Evolutionary conservation across 768 basidiomycete genomes (phyloP).

Genomic region (Xanthoconium purpureum): DNA sequence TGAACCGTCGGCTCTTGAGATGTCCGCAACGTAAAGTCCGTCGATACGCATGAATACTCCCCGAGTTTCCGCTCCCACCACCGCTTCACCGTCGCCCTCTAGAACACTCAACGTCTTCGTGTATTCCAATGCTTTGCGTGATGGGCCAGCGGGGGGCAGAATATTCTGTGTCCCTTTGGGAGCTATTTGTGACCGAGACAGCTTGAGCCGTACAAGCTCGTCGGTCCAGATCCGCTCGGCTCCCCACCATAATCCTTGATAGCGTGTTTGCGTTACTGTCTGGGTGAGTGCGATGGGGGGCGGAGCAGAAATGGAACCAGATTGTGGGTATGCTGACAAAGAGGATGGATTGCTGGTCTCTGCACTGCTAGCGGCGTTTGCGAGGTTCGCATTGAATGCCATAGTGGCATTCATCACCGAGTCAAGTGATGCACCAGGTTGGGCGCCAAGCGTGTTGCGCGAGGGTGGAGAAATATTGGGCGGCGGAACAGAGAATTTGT

Average conservation of each 20-base stretch:
- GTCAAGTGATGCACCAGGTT: constrained; percentile 33
- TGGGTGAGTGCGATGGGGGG: constrained; percentile 24
- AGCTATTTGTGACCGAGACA: constrained; percentile 63
- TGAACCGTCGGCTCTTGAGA: constrained; percentile 39
- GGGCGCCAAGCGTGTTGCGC: constrained; percentile 4
- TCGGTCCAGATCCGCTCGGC: constrained; percentile 85
- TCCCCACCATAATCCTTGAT: constrained; percentile 88
- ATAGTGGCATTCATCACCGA: constrained; percentile 47
- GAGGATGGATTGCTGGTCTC: constrained; percentile 7
- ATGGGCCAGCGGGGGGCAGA: constrained; percentile 58
- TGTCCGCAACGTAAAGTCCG: constrained; percentile 61
- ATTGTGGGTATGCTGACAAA: background rate
- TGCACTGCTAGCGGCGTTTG: background rate
- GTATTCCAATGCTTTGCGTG: constrained; percentile 30
- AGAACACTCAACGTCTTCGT: constrained; percentile 12
- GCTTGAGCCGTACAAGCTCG: constrained; percentile 77
- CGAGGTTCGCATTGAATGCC: constrained; percentile 38
- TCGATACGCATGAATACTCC: constrained; percentile 74
- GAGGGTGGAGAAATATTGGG: constrained; percentile 11
- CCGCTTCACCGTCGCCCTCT: constrained; percentile 3
- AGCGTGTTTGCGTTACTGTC: constrained; percentile 50
- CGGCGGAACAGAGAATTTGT: constrained; percentile 45
- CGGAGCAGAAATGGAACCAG: constrained; percentile 15
- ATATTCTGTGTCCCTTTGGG: constrained; percentile 62
- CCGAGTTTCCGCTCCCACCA: constrained; percentile 35